These are phyloP conservation scores for Urochloa ruziziensis DNA, from an alignment of 176 grass and related monocot genomes.

Conservation along the genomic window DNA sequence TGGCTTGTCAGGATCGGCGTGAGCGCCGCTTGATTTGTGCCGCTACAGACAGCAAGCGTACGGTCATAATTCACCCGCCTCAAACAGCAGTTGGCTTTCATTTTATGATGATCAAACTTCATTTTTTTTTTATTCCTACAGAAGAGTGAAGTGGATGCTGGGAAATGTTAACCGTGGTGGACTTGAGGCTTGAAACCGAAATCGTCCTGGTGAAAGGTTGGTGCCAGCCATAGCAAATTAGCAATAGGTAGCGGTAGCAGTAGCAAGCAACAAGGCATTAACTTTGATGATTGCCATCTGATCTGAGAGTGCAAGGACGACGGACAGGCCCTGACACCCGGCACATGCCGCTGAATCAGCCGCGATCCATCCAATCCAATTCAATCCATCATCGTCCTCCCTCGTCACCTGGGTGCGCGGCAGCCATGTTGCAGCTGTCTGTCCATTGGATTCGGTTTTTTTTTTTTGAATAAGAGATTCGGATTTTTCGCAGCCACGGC, in stretches of 20 bases:
- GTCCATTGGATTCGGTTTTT: slow-evolving; percentile 22
- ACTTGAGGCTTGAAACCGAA: too few relatives aligned
- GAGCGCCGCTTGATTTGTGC: neutral
- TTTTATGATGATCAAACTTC: too few relatives aligned
- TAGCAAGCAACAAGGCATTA: neutral
- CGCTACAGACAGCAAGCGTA: neutral
- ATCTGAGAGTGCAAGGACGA: neutral
- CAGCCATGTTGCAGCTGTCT: slow-evolving; percentile 29
- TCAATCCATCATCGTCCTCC: too few relatives aligned
- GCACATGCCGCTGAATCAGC: slow-evolving; percentile 66
- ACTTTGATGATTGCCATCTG: slow-evolving; percentile 25
- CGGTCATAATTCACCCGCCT: neutral
- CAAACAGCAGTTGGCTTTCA: too few relatives aligned
- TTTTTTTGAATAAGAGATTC: too few relatives aligned
- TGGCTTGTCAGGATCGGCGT: neutral
- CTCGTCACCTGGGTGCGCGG: neutral
- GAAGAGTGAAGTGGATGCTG: too few relatives aligned
- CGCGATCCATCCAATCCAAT: neutral
- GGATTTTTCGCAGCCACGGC: too few relatives aligned
- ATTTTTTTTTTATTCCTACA: too few relatives aligned
- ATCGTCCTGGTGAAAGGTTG: neutral
- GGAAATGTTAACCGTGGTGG: too few relatives aligned
- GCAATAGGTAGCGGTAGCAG: neutral
- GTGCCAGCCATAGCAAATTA: neutral
- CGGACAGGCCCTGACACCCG: slow-evolving; percentile 38